A percentile compares a stretch with the other conserved stretches of the same genome.
phyloP scores from a whole-genome alignment of 257 asterid genomes.

The Nicotiana knightiana region DNA sequence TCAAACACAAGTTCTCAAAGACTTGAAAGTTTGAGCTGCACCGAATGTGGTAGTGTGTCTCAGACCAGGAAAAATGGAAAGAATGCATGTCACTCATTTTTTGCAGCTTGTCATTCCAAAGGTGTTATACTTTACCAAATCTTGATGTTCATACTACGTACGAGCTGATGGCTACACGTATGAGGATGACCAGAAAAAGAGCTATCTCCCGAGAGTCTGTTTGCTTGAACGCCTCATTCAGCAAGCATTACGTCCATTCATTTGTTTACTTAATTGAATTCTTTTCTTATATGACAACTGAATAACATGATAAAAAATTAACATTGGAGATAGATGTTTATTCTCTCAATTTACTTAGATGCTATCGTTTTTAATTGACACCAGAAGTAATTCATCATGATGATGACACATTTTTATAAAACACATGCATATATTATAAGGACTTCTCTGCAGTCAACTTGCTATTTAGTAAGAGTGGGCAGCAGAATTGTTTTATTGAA shows the following conservation, averaged over 20 bases:
- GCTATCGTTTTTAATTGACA: background rate
- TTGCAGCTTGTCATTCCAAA: background rate
- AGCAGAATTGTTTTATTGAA: background rate
- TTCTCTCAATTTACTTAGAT: background rate
- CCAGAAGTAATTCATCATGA: background rate
- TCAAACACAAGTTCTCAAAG: background rate
- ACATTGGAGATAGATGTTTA: background rate
- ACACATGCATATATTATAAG: background rate
- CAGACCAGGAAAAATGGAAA: background rate
- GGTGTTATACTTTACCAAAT: background rate
- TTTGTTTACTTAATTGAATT: background rate
- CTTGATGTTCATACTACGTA: background rate
- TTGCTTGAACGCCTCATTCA: background rate
- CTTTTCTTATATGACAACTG: background rate
- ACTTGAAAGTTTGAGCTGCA: background rate
- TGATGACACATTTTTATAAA: background rate
- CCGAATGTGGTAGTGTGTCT: background rate
- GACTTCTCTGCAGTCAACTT: background rate
- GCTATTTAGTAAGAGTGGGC: no score
- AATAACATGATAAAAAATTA: background rate
- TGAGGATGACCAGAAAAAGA: background rate
- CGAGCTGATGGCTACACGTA: background rate
- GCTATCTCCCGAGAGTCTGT: background rate
- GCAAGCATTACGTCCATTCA: background rate
- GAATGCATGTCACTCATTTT: background rate